Conservation (phyloP, 495 filamentous ascomycete genomes). For the Aspergillus saccharolyticus region DNA sequence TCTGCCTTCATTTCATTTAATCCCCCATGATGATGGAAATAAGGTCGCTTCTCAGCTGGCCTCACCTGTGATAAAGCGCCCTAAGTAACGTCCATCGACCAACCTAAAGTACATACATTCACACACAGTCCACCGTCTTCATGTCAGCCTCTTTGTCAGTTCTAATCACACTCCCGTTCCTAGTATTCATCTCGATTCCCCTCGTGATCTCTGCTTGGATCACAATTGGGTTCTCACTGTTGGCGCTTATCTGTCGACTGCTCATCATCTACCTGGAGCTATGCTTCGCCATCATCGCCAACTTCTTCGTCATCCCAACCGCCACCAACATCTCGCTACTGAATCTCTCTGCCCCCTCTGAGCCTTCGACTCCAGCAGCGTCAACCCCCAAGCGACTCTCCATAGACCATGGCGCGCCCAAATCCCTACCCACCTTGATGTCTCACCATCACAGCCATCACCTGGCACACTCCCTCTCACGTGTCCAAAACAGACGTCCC, state of each 20-base stretch:
- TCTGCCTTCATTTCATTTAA: no score
- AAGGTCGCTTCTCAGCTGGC: no score
- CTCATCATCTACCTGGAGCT: constrained; percentile 67
- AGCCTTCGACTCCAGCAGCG: constrained; percentile 26
- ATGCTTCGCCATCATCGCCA: constrained; percentile 51
- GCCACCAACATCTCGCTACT: constrained; percentile 28
- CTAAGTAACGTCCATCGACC: no score
- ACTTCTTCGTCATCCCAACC: constrained; percentile 47
- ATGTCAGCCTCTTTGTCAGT: constrained; percentile 46
- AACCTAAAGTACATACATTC: no score
- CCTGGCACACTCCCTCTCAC: neutral
- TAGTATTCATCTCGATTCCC: constrained; percentile 63
- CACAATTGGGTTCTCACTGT: constrained; percentile 62
- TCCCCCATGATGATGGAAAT: no score
- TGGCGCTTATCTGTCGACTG: constrained; percentile 59
- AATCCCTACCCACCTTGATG: neutral
- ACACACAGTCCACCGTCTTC: constrained; percentile 12
- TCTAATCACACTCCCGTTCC: constrained; percentile 54
- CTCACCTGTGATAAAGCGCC: no score
- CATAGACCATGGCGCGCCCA: constrained; percentile 20
- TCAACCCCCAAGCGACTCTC: constrained; percentile 21
- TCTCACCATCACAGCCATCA: neutral
- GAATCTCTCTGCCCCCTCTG: constrained; percentile 29
- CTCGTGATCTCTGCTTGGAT: constrained; percentile 63
- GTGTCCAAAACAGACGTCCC: neutral